Evolutionary conservation across 2,329 filamentous ascomycete species (phyloP).

Genomic region (Claviceps purpurea): DNA sequence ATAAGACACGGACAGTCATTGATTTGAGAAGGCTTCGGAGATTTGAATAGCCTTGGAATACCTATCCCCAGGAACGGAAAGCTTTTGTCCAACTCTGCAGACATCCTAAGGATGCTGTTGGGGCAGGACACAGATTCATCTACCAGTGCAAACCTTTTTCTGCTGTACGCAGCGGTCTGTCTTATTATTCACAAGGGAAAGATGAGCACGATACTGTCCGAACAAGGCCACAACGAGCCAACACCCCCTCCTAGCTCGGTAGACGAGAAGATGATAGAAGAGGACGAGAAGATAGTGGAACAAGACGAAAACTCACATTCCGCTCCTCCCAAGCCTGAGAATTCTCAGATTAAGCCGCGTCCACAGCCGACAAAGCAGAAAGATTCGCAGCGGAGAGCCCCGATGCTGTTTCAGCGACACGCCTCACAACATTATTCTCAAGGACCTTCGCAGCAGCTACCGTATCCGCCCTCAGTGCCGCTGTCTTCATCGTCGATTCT

Average conservation of each 20-base stretch:
- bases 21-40: too few species aligned
- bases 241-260: not conserved
- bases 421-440: not conserved
- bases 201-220: conserved; percentile 1
- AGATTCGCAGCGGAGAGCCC: not conserved
- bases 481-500: conserved; percentile 13
- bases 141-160: not conserved
- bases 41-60: too few species aligned
- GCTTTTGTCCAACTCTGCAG: too few species aligned
- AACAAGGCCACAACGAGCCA: conserved; percentile 2
- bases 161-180: not conserved
- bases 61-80: too few species aligned
- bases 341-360: not conserved
- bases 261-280: not conserved
- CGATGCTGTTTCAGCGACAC: not conserved
- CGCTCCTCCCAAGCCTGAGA: not conserved
- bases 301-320: not conserved
- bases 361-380: not conserved
- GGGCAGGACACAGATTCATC: not conserved
- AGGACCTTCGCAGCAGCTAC: not conserved
- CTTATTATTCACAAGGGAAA: not conserved
- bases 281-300: not conserved
- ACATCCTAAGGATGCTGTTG: not conserved
- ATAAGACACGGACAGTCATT: too few species aligned
- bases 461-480: not conserved